Evolutionary conservation across 805 yeast species (phyloP).

Genomic region (Sungouiella blattae): DNA sequence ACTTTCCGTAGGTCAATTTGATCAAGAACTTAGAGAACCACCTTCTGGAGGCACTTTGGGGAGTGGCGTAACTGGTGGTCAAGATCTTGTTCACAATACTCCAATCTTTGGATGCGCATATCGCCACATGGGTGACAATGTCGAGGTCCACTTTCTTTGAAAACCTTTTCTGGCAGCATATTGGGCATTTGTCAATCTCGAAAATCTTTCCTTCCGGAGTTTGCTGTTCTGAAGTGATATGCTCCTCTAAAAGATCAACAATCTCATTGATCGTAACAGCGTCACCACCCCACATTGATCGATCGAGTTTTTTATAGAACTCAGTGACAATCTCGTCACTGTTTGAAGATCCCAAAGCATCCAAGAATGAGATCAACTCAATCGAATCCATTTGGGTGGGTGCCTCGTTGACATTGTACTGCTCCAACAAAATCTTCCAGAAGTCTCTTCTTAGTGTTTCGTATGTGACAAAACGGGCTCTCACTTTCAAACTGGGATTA

Average conservation of each 20-base stretch:
- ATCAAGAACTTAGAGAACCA: slow-evolving; percentile 86
- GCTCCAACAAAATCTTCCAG: slow-evolving; percentile 62
- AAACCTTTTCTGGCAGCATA: slow-evolving; percentile 63
- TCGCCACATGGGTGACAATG: slow-evolving; percentile 80
- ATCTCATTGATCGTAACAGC: slow-evolving; percentile 43
- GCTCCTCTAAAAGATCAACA: slow-evolving; percentile 44
- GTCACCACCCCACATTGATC: slow-evolving; percentile 55
- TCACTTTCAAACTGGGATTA: slow-evolving; percentile 53
- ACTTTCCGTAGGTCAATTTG: slow-evolving; percentile 84
- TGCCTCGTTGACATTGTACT: slow-evolving; percentile 43
- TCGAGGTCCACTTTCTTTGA: slow-evolving; percentile 56
- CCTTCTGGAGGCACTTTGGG: slow-evolving; percentile 76
- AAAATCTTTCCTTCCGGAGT: slow-evolving; percentile 42
- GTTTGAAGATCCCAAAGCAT: slow-evolving; percentile 51
- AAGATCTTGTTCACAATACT: slow-evolving; percentile 60
- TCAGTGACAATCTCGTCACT: slow-evolving; percentile 52
- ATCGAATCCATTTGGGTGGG: slow-evolving; percentile 43
- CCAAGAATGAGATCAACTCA: slow-evolving; percentile 65
- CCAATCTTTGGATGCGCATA: slow-evolving; percentile 80
- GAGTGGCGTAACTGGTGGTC: slow-evolving; percentile 68
- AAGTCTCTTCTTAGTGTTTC: slow-evolving; percentile 58
- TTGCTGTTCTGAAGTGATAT: slow-evolving; percentile 19
- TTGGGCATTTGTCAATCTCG: slow-evolving; percentile 71
- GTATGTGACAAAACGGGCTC: slow-evolving; percentile 68
- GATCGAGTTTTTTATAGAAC: slow-evolving; percentile 46